Evolutionary conservation across 140 eudicot species (phyloP).

Genomic region (Cichorium intybus): DNA sequence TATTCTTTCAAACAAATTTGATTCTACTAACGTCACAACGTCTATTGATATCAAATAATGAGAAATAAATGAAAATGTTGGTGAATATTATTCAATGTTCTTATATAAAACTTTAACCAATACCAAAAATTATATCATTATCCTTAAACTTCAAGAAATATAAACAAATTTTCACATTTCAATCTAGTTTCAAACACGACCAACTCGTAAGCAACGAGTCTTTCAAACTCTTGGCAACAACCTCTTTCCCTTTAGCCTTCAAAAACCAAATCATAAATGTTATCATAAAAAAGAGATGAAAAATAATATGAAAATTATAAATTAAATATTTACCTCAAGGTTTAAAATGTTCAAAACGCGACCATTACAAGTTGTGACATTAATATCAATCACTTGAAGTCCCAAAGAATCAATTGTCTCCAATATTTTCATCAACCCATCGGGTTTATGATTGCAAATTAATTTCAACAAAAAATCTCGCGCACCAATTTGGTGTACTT

Average conservation of each 20-base stretch:
- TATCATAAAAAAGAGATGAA: background rate
- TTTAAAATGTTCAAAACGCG: slow-evolving; percentile 40
- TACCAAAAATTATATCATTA: background rate
- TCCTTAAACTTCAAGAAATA: background rate
- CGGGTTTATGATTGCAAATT: slow-evolving; percentile 35
- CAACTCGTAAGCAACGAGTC: slow-evolving; percentile 40
- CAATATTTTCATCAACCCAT: slow-evolving; percentile 48
- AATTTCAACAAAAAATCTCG: slow-evolving; percentile 46
- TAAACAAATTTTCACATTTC: background rate
- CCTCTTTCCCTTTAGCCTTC: slow-evolving; percentile 38
- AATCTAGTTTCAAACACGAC: slow-evolving; percentile 15
- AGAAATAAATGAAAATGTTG: background rate
- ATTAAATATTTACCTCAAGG: slow-evolving; percentile 41
- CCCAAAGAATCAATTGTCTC: slow-evolving; percentile 49
- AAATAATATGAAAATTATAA: background rate
- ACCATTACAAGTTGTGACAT: slow-evolving; percentile 46
- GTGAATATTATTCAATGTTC: background rate
- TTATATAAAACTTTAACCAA: no score
- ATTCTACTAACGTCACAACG: background rate
- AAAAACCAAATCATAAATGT: slow-evolving; percentile 13
- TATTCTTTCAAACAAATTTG: background rate
- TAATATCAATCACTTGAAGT: slow-evolving; percentile 45
- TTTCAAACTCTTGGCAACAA: slow-evolving; percentile 37
- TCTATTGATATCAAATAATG: background rate
- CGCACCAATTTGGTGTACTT: slow-evolving; percentile 45